Conservation (phyloP, 345 rosid species). For the Sonneratia caseolaris region DNA sequence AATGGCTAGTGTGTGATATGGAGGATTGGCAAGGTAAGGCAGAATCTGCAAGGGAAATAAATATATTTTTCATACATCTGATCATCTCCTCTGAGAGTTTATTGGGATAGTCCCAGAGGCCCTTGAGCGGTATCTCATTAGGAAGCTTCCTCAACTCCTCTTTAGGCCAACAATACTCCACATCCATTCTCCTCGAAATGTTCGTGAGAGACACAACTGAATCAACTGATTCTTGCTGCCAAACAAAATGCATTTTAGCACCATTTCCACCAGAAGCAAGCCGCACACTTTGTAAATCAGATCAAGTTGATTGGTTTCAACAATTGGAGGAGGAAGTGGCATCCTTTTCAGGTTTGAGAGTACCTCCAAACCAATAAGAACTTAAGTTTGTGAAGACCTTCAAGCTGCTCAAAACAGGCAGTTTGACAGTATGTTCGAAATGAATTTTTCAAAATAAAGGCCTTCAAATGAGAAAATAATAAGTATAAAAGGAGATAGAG, state of each 20-base stretch:
- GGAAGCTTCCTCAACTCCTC: constrained; percentile 26
- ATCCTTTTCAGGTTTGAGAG: too few relatives aligned
- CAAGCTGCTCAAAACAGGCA: too few relatives aligned
- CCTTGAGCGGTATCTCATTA: constrained; percentile 44
- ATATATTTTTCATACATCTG: constrained; percentile 86
- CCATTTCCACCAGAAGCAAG: too few relatives aligned
- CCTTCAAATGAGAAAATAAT: too few relatives aligned
- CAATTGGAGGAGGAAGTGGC: too few relatives aligned
- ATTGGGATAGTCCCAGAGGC: constrained; percentile 76
- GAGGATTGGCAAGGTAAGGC: constrained; percentile 44
- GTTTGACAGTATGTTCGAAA: too few relatives aligned
- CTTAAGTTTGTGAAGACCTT: too few relatives aligned
- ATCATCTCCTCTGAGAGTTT: constrained; percentile 80
- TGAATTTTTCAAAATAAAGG: too few relatives aligned
- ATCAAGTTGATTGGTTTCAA: background rate
- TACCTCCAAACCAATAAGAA: too few relatives aligned
- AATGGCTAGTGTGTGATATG: constrained; percentile 34
- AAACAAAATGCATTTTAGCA: too few relatives aligned
- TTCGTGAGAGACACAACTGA: constrained; percentile 16
- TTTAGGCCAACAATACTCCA: constrained; percentile 16
- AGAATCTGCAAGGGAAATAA: constrained; percentile 71
- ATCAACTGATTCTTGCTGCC: constrained; percentile 20
- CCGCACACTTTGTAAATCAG: background rate
- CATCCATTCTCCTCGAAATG: constrained; percentile 18
- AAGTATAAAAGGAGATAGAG: too few relatives aligned